These are phyloP conservation scores for Croton laevigatus DNA, from an alignment of 441 rosid species.

Conservation along the genomic window DNA sequence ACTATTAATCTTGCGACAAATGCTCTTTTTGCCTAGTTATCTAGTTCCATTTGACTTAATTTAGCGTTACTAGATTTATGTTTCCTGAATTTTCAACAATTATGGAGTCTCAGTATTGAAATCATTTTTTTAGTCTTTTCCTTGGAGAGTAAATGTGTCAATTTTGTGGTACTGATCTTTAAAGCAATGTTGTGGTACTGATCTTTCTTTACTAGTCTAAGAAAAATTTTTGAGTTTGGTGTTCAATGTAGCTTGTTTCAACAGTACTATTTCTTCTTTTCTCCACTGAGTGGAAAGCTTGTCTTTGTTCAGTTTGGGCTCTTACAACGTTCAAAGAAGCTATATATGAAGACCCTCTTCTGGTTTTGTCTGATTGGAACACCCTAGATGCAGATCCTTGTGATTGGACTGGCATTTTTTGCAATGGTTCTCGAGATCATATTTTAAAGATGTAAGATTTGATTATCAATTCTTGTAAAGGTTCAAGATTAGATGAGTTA, in stretches of 20 bases:
- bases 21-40: not conserved
- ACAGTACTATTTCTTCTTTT: not conserved
- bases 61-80: not conserved
- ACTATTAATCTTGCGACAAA: not conserved
- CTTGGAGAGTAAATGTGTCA: slow-evolving; percentile 13
- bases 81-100: not conserved
- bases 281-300: slow-evolving; percentile 24
- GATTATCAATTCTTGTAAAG: not conserved
- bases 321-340: slow-evolving; percentile 79
- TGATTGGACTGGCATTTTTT: slow-evolving; percentile 68
- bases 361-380: slow-evolving; percentile 80
- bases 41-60: slow-evolving; percentile 4
- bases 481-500: not conserved
- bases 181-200: slow-evolving; percentile 4
- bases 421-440: slow-evolving; percentile 57
- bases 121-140: not conserved
- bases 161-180: slow-evolving; percentile 4
- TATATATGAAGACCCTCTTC: slow-evolving; percentile 72
- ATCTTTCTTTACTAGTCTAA: not conserved
- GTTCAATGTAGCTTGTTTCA: slow-evolving; percentile 6
- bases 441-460: slow-evolving; percentile 75
- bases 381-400: slow-evolving; percentile 80
- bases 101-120: not conserved
- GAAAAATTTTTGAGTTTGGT: slow-evolving; percentile 3
- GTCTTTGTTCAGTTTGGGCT: slow-evolving; percentile 53